Conservation (phyloP, 1,139 yeast genomes). For the Blastobotrys elegans region DNA sequence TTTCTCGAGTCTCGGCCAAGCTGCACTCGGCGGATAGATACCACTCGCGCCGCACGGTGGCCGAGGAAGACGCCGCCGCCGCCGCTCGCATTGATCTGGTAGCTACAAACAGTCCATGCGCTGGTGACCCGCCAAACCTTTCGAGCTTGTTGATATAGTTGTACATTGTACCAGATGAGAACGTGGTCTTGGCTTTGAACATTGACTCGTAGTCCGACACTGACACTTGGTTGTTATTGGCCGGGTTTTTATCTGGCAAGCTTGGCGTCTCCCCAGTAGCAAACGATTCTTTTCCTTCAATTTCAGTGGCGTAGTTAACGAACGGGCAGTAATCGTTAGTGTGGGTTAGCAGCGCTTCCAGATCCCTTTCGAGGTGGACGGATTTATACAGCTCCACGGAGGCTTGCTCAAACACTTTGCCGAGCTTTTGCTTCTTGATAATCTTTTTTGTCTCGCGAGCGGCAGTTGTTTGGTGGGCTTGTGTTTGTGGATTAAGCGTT, state of each 20-base stretch:
- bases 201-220: neutral
- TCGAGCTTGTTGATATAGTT: neutral
- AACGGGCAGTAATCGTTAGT: neutral
- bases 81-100: constrained; percentile 2
- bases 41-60: constrained; percentile 2
- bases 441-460: neutral
- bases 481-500: neutral
- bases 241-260: neutral
- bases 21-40: constrained; percentile 1
- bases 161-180: neutral
- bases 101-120: constrained; percentile 7
- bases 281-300: neutral
- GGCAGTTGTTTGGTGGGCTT: neutral
- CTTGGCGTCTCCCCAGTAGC: neutral
- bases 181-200: neutral
- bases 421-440: neutral
- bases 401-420: neutral
- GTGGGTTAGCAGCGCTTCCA: neutral
- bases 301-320: neutral
- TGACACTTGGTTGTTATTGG: neutral
- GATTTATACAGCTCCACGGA: neutral
- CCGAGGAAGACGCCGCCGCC: neutral
- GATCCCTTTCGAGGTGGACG: too few species aligned
- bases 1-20: neutral
- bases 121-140: neutral